Conservation (phyloP, 129 eudicot species). For the Pittosporum tobira region DNA sequence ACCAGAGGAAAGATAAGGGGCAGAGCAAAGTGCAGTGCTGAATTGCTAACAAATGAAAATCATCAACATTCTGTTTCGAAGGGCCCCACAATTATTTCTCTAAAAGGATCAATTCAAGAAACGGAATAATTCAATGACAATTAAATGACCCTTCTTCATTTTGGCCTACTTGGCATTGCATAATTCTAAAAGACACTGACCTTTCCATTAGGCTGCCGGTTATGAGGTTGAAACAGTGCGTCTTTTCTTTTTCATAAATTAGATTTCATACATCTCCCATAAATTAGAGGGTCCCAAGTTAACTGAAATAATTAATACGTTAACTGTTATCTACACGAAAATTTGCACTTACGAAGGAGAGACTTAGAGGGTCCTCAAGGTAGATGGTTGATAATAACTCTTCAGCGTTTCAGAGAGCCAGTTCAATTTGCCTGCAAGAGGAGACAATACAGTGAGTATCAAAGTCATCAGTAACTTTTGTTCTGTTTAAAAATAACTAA, state of each 20-base stretch:
- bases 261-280: neutral
- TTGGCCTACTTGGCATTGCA: neutral
- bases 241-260: neutral
- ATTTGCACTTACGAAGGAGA: neutral
- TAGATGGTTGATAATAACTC: neutral
- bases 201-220: neutral
- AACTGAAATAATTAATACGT: too few species aligned
- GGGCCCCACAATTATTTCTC: too few species aligned
- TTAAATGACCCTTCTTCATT: neutral
- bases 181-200: slow-evolving; percentile 2
- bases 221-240: neutral
- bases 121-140: neutral
- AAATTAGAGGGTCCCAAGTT: too few species aligned
- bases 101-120: too few species aligned
- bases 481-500: neutral
- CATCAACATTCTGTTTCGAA: neutral
- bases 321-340: neutral
- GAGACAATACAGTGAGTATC: neutral
- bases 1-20: too few species aligned
- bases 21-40: neutral
- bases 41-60: neutral
- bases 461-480: too few species aligned
- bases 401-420: neutral
- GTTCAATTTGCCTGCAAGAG: neutral
- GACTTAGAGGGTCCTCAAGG: neutral